Conservation (phyloP, 495 filamentous ascomycete genomes). For the Penicillium mononematosum region DNA sequence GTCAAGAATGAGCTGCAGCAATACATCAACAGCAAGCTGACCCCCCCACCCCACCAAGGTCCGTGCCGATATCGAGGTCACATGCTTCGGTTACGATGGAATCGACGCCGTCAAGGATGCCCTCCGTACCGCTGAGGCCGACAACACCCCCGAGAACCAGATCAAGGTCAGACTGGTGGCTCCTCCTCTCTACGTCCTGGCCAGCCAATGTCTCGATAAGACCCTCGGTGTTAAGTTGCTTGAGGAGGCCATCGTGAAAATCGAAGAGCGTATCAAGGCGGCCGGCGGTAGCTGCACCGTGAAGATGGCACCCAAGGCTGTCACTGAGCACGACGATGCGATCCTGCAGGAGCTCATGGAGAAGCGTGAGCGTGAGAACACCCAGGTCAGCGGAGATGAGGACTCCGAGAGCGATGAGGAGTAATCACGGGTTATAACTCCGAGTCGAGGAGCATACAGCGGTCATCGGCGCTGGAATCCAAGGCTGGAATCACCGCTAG, state of each 20-base stretch:
- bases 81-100: constrained; percentile 96
- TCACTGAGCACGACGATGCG: constrained; percentile 96
- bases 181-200: constrained; percentile 90
- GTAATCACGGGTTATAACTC: constrained; percentile 26
- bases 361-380: constrained; percentile 97
- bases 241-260: constrained; percentile 83
- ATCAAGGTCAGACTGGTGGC: constrained; percentile 97
- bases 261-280: constrained; percentile 69
- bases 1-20: constrained; percentile 82
- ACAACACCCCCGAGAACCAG: constrained; percentile 83
- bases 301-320: constrained; percentile 98
- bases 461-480: constrained; percentile 21
- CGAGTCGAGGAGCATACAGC: constrained; percentile 18
- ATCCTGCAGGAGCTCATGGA: constrained; percentile 97
- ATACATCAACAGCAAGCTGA: constrained; percentile 94
- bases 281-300: constrained; percentile 77
- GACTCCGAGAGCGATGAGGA: constrained; percentile 86
- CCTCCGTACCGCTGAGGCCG: constrained; percentile 80
- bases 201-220: constrained; percentile 94
- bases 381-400: constrained; percentile 94
- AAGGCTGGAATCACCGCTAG: constrained; percentile 15
- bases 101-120: constrained; percentile 96
- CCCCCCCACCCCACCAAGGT: constrained; percentile 97
- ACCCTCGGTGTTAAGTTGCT: constrained; percentile 74
- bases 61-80: constrained; percentile 95